Conservation (phyloP, 306 rosid species). For the Rosa rugosa region DNA sequence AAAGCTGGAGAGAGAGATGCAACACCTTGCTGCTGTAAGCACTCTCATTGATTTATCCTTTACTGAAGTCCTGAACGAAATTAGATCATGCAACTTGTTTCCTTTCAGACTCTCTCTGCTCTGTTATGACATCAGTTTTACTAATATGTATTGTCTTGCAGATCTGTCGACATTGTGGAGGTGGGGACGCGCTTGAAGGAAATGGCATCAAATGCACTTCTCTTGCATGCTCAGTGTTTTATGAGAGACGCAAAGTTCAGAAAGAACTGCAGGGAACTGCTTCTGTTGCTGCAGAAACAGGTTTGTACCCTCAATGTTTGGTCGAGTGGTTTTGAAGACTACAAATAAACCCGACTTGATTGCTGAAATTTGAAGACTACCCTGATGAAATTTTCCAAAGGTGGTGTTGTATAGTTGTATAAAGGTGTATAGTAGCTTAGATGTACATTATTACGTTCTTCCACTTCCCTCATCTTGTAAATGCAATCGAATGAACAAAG, state of each 20-base stretch:
- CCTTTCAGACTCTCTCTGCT: not conserved
- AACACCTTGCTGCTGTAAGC: conserved; percentile 84
- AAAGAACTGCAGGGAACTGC: conserved; percentile 70
- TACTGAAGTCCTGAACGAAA: not conserved
- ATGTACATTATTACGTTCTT: not conserved
- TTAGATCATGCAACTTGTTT: not conserved
- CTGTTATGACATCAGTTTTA: not conserved
- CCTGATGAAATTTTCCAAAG: not conserved
- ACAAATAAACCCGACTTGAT: not conserved
- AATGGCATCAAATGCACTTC: conserved; percentile 80
- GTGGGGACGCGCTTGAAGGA: conserved; percentile 66
- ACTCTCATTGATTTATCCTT: not conserved
- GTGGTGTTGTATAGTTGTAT: not conserved
- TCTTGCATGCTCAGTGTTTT: conserved; percentile 76
- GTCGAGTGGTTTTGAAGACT: conserved; percentile 71
- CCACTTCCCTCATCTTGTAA: not conserved
- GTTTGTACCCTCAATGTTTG: conserved; percentile 67
- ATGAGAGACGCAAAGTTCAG: conserved; percentile 81
- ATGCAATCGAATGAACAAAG: not conserved
- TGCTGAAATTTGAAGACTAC: not conserved
- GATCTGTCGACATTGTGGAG: conserved; percentile 94
- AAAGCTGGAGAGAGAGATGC: conserved; percentile 82
- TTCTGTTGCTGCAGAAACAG: conserved; percentile 62
- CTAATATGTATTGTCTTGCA: conserved; percentile 24
- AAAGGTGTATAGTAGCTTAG: not conserved